Base-by-base conservation (phyloP, 2,329 filamentous ascomycete species). In the Aspergillus candidus region DNA sequence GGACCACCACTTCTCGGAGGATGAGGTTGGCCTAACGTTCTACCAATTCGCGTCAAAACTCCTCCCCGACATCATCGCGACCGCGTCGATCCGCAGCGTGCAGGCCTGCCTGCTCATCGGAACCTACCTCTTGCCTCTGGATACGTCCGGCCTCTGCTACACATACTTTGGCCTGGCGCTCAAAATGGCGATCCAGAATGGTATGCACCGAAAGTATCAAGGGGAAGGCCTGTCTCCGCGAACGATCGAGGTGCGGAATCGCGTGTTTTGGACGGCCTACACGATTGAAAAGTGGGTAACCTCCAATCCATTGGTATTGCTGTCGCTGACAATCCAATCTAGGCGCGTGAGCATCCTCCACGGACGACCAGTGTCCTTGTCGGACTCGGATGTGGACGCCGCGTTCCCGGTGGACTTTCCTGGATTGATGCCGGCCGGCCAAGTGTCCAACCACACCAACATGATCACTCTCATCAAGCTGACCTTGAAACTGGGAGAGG, bases 181-280 rank as follows among this genome's bases (percentile, higher is more conserved):
- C 34, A 78, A 77, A 47, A 63, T 80, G 46, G 77, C 76, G 2
- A 78, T 80, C 11, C 76, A 79, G 48, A 80, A 80, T 53, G 77
- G 77, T 8, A 78, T 80, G 76, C 77, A 80, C 50, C 67, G 77
- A 38, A 72, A 67, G 42, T 75, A 73, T 45, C 62, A 69, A 1
- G 73, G 71, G 2, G 69, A 72, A 39, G 71, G 67, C 0, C 63
- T 78, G 10, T 72, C 74, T 27, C 61, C 70, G 10, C 66, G 67
- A 27, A 71, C 75, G 47, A 65, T 74, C 11, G 76, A 79, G 62
- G 72, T 70, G 3, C 67, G 76, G 13, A 78, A 77, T 52, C 68
- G 76, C 2, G 73, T 79, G 7, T 79, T 76, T 66, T 79, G 76
- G 76, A 78, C 75, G 4, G 70, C 70, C 1, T 79, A 78, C 51